phyloP scores from a whole-genome alignment of 805 yeast genomes.

The Pichia occidentalis region DNA sequence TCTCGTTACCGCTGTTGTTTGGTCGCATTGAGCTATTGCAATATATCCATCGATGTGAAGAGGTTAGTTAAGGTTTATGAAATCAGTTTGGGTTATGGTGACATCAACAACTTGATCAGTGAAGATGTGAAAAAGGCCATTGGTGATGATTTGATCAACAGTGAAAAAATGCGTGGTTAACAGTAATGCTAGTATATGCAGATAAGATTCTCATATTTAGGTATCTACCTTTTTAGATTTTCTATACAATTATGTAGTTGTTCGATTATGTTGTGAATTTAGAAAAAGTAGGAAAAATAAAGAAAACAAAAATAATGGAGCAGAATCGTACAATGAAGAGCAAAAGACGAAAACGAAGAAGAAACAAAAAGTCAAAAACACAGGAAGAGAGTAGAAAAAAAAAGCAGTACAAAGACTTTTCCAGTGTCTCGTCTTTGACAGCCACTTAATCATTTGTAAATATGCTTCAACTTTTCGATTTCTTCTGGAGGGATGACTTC shows the following conservation, averaged over 20 bases:
- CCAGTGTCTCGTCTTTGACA: too few relatives aligned
- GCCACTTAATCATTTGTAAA: constrained; percentile 32
- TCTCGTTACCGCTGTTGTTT: constrained; percentile 82
- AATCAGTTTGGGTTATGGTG: constrained; percentile 72
- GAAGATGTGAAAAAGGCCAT: constrained; percentile 66
- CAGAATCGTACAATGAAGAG: too few relatives aligned
- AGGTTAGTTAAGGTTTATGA: constrained; percentile 81
- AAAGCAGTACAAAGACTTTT: background rate
- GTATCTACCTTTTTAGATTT: too few relatives aligned
- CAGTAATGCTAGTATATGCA: too few relatives aligned
- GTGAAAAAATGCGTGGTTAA: constrained; percentile 69
- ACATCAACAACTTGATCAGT: constrained; percentile 65
- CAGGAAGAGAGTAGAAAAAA: too few relatives aligned
- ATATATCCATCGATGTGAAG: constrained; percentile 79
- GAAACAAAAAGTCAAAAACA: too few relatives aligned
- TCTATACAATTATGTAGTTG: too few relatives aligned
- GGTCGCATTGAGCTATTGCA: constrained; percentile 73
- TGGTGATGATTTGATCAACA: constrained; percentile 64
- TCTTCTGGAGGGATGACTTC: constrained; percentile 41
- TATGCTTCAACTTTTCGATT: constrained; percentile 34
- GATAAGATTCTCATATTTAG: too few relatives aligned
- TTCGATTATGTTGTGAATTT: background rate
- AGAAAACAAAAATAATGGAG: too few relatives aligned
- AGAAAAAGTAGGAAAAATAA: background rate
- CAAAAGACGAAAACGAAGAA: too few relatives aligned